Conservation (phyloP, 2,329 filamentous ascomycete genomes). For the Tolypocladium capitatum region DNA sequence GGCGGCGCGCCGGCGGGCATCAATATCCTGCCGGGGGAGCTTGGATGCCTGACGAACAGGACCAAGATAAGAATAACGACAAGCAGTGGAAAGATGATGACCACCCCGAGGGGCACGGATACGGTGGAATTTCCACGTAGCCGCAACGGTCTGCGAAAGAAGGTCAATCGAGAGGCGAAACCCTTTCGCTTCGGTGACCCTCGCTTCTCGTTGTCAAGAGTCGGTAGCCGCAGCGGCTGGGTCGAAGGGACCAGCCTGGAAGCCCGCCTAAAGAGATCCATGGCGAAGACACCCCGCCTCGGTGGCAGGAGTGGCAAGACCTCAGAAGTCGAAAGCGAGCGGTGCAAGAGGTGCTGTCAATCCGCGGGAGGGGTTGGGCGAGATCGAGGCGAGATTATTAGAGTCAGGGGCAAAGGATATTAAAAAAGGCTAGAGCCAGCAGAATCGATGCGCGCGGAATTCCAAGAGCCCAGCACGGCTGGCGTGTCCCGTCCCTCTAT, state of each 20-base stretch:
- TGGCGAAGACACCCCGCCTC: conserved; percentile 20
- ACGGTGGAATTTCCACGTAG: conserved; percentile 84
- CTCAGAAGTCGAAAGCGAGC: background rate
- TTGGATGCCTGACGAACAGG: conserved; percentile 79
- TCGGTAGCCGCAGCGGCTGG: conserved; percentile 30
- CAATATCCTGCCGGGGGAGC: conserved; percentile 66
- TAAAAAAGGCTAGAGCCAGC: background rate
- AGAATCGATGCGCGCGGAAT: background rate
- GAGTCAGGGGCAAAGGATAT: conserved; percentile 3
- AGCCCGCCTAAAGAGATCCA: conserved; percentile 47
- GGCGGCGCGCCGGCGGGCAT: conserved; percentile 83
- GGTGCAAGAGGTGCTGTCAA: background rate
- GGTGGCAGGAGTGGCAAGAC: conserved; percentile 29
- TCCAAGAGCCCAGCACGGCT: background rate
- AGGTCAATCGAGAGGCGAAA: conserved; percentile 48
- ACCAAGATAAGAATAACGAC: conserved; percentile 84
- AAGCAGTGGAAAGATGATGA: conserved; percentile 83
- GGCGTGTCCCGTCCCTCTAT: background rate
- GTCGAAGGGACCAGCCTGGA: conserved; percentile 33
- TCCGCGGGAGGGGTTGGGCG: conserved; percentile 14
- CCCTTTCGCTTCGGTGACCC: conserved; percentile 23
- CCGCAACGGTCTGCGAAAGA: conserved; percentile 76
- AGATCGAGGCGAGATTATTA: conserved; percentile 10
- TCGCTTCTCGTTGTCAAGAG: conserved; percentile 34
- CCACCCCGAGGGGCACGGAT: conserved; percentile 83